Evolutionary conservation across 1,284 basidiomycete species (phyloP), one percentile per base, ranked within the genome.

Genomic region (Ustilago cynodontis): DNA sequence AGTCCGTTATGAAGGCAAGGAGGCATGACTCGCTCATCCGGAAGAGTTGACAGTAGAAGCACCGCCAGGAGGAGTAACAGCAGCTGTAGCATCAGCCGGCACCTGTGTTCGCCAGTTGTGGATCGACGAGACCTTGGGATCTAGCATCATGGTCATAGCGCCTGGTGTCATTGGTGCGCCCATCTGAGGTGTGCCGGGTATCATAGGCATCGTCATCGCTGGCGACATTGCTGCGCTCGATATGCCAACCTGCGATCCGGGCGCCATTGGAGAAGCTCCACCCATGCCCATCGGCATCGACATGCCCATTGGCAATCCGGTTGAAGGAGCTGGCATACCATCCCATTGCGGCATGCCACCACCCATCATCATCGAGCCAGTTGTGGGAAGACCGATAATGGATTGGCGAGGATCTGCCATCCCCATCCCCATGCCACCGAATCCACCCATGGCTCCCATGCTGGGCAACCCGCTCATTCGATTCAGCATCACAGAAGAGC

Each of bases 71-170:
- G 73, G 74, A 7, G 75, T 77, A 39, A 59, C 26, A 9, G 63
- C 64, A 2, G 71, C 70, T 1, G 71, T 67, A 3, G 75, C 75
- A 55, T 77, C 75, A 8, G 71, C 29, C 9, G 75, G 75, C 64
- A 77, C 75, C 61, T 77, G 75, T 0, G 75, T 67, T 31, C 77
- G 59, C 77, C 77, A 79, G 20, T 71, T 79, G 65, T 77, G 69
- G 62, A 79, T 79, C 39, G 71, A 70, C 16, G 67, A 67, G 1
- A 65, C 66, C 45, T 79, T 79, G 26, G 77, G 77, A 53, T 79
- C 73, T 41, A 79, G 31, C 60, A 79, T 55, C 64, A 77, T 70
- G 18, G 65, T n/a, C 71, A 73, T 67, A 1, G 71, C 37, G 20
- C 62, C 65, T 6, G 63, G 54, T 45, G 71, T 51, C 60, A 65